These are phyloP conservation scores for Tricladium varicosporioides DNA, from an alignment of 2,329 filamentous ascomycete species.

Conservation along the genomic window DNA sequence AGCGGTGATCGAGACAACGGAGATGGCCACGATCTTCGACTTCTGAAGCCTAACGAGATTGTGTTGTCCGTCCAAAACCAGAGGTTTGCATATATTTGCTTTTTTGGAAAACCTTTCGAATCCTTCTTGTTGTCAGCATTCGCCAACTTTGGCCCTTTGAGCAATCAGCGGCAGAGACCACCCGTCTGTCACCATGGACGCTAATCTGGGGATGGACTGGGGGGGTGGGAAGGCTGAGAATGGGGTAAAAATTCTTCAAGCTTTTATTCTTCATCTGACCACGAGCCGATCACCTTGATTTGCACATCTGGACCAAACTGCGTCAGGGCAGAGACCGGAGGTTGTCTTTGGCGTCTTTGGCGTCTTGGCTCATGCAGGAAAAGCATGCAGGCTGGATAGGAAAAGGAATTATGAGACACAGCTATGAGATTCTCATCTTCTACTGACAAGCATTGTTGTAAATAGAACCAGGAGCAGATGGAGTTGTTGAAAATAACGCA, in stretches of 20 bases:
- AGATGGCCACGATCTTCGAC: background rate
- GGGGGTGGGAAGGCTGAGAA: constrained; percentile 19
- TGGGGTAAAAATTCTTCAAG: constrained; percentile 24
- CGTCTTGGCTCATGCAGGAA: constrained; percentile 15
- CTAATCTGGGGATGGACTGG: constrained; percentile 15
- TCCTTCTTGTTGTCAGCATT: constrained; percentile 3
- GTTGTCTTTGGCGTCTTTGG: constrained; percentile 13
- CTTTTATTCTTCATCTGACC: constrained; percentile 23
- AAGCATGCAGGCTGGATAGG: background rate
- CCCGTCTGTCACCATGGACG: background rate
- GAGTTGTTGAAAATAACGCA: no score
- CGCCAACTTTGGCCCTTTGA: background rate
- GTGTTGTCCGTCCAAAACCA: background rate
- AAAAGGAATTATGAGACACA: constrained; percentile 24
- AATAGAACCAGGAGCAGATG: no score
- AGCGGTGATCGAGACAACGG: background rate
- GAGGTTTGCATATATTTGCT: constrained; percentile 3
- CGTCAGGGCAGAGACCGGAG: constrained; percentile 18
- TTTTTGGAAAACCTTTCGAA: constrained; percentile 11
- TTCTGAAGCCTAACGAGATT: background rate
- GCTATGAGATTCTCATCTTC: background rate
- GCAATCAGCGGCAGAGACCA: constrained; percentile 11
- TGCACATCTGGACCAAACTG: constrained; percentile 11
- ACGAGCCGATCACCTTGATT: constrained; percentile 14
- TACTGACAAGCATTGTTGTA: no score